These are phyloP conservation scores for Rhizopus arrhizus DNA, from an alignment of 371 early-diverging fungal species.

Conservation along the genomic window DNA sequence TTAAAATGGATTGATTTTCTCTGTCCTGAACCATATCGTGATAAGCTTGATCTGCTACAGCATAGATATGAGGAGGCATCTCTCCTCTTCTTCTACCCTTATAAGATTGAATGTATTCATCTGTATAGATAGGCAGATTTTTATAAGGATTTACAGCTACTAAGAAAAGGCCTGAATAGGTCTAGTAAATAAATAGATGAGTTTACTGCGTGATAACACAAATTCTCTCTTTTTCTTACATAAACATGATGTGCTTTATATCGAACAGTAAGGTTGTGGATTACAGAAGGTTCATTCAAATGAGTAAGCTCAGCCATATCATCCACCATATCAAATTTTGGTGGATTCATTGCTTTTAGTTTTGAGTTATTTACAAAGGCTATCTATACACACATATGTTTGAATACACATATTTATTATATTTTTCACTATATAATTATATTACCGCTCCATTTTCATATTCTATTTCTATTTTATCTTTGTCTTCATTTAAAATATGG, in stretches of 20 bases:
- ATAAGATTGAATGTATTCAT: slow-evolving; percentile 83
- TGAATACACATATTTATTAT: not conserved
- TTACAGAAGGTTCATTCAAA: slow-evolving; percentile 98
- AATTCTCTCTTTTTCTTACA: slow-evolving; percentile 54
- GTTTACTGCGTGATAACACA: not conserved
- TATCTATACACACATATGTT: slow-evolving; percentile 6
- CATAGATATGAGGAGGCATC: slow-evolving; percentile 96
- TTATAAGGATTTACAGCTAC: slow-evolving; percentile 99
- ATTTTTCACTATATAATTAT: not conserved
- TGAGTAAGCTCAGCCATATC: slow-evolving; percentile 99
- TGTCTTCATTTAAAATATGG: slow-evolving; percentile 75
- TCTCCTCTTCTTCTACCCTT: slow-evolving; percentile 87
- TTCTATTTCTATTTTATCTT: slow-evolving; percentile 70
- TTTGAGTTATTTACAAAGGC: slow-evolving; percentile 5
- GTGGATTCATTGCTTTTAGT: slow-evolving; percentile 91
- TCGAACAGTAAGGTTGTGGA: slow-evolving; percentile 94
- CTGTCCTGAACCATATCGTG: slow-evolving; percentile 92
- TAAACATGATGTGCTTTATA: slow-evolving; percentile 93
- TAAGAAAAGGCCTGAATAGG: slow-evolving; percentile 99
- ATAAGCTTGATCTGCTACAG: slow-evolving; percentile 95
- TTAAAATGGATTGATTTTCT: slow-evolving; percentile 99
- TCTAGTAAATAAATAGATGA: slow-evolving; percentile 58
- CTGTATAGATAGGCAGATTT: slow-evolving; percentile 89
- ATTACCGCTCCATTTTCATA: slow-evolving; percentile 56
- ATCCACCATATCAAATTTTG: slow-evolving; percentile 97